Evolutionary conservation across 2,329 filamentous ascomycete species (phyloP), one percentile per base, ranked within the genome.

Genomic region (Gaeumannomyces sp.): DNA sequence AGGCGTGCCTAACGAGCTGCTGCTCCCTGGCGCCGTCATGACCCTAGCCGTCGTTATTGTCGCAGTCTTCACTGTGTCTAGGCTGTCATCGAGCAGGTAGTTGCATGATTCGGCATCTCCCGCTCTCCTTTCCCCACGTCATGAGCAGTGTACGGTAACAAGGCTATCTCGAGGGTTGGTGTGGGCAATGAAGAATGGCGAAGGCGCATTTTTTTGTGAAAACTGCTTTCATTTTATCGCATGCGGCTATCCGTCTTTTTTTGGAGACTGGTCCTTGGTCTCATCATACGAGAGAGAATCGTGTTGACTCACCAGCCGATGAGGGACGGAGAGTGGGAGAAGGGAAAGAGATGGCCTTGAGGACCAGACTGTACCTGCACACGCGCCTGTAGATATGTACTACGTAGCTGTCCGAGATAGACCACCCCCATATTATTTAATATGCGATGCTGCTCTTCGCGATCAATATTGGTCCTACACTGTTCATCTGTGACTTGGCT

Each of bases 31-130:
- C 69, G 95, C 95, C 27, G 94, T 99, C 74, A 93, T 95, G 65
- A 93, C 93, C n/a, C 79, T 99, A 73, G 95, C 94, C 13, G 92
- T 96, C 59, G 93, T 97, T 53, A 97, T 99, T 76, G 83, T 96
- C 57, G 92, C 91, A 69, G 94, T 98, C 14, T 99, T 99, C 79
- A 88, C 93, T 58, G 87, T 99, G 72, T 88, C 91, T 67, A 87
- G 93, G 69, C 79, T 88, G 68, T 56, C 61, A 33, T 81, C 82
- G 50, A 84, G 81, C 76, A 77, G 83, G 73, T 85, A 78, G 57
- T n/a, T 53, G 45, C 22, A 3, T n/a, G 45, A 53, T 5, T n/a
- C 2, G 45, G 45, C 8, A n/a, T n/a, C 45, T 53, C 45, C 45
- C 22, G 19, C 16, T n/a, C 22, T 53, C 45, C 56, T 61, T 29